phyloP scores from a whole-genome alignment of 345 rosid genomes.

The Pugionium dolabratum region DNA sequence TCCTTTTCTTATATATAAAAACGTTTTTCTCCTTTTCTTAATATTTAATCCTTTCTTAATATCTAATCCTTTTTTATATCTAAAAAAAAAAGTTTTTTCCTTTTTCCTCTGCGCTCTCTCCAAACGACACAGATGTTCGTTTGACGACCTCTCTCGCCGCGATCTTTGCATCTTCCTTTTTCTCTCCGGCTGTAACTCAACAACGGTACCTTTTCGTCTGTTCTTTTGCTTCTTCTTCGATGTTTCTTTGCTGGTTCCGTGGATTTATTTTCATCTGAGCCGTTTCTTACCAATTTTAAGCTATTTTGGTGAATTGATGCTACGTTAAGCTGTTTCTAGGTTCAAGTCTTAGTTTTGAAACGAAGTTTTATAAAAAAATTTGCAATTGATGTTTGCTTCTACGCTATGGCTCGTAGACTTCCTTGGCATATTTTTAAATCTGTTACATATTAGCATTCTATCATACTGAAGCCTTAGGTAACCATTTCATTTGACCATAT shows the following conservation, averaged over 20 bases:
- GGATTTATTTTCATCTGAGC: slow-evolving; percentile 13
- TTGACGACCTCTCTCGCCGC: slow-evolving; percentile 25
- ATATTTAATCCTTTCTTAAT: too few species aligned
- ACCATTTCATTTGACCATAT: neutral
- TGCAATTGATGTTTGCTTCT: slow-evolving; percentile 26
- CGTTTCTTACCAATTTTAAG: neutral
- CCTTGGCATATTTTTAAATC: neutral
- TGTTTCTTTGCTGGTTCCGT: slow-evolving; percentile 26
- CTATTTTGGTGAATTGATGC: slow-evolving; percentile 18
- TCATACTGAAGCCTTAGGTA: neutral
- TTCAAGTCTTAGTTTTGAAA: slow-evolving; percentile 14
- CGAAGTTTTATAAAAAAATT: neutral
- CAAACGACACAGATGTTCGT: slow-evolving; percentile 13
- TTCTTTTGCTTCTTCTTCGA: neutral
- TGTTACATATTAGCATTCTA: neutral
- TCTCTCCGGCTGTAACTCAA: slow-evolving; percentile 6
- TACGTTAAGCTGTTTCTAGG: slow-evolving; percentile 17
- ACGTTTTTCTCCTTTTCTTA: too few species aligned
- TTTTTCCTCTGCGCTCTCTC: too few species aligned
- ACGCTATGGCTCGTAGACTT: slow-evolving; percentile 16
- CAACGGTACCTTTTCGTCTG: slow-evolving; percentile 26
- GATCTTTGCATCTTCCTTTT: slow-evolving; percentile 23
- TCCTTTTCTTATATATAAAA: too few species aligned
- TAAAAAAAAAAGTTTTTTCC: too few species aligned
- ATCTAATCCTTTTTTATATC: too few species aligned